These are phyloP conservation scores for Cajanus cajan DNA, from an alignment of 306 rosid species.

Conservation along the genomic window DNA sequence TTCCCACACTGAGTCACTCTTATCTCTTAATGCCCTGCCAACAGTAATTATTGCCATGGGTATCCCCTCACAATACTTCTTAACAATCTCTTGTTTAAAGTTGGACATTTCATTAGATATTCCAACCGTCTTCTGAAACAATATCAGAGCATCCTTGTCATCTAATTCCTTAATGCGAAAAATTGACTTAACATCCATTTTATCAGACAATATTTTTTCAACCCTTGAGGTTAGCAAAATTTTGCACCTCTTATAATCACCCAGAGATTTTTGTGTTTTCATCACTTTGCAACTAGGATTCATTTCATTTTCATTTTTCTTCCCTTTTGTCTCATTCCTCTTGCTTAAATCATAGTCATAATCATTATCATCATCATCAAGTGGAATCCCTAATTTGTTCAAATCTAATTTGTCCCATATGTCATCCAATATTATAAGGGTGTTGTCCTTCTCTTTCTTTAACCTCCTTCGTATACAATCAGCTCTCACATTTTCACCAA, in stretches of 20 bases:
- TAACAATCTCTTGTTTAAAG: background rate
- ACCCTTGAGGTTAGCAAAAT: slow-evolving; percentile 19
- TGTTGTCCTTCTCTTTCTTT: background rate
- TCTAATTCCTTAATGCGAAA: background rate
- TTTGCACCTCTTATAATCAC: slow-evolving; percentile 1
- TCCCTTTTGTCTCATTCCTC: too few relatives aligned
- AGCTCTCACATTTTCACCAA: background rate
- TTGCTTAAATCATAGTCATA: background rate
- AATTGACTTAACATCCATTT: slow-evolving; percentile 17
- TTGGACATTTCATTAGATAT: background rate
- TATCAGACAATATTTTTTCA: background rate
- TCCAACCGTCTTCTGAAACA: background rate
- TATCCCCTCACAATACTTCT: slow-evolving; percentile 11
- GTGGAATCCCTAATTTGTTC: slow-evolving; percentile 19
- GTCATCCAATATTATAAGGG: slow-evolving; percentile 20
- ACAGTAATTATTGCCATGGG: slow-evolving; percentile 8
- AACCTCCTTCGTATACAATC: background rate
- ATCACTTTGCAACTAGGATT: background rate
- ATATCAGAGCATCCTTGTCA: slow-evolving; percentile 2
- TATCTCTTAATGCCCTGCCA: background rate
- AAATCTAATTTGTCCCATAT: slow-evolving; percentile 19
- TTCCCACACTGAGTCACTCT: background rate
- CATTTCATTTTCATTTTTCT: too few relatives aligned
- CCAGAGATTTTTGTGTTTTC: background rate
- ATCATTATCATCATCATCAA: background rate